Base-by-base conservation (phyloP, 2,329 filamentous ascomycete genomes). In the Mollisiaceae sp. region DNA sequence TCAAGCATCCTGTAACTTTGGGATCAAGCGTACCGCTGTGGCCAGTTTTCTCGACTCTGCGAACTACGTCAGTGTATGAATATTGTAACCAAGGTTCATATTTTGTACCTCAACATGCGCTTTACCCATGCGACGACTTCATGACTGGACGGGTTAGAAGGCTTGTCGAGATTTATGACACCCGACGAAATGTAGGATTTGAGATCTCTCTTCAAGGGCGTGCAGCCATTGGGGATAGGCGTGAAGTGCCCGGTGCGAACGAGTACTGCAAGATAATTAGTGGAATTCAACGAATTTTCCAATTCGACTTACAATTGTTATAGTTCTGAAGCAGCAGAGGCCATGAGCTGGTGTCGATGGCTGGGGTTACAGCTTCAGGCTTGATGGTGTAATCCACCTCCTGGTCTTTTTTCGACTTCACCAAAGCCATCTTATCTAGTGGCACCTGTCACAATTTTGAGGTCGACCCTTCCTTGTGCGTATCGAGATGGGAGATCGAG, bases 71-170 rank as follows among this genome's bases (percentile, higher is more conserved):
- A 69, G 59, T 60, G 45, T 73, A 41, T 70, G 15, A 22, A 63
- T 65, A 41, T 56, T 15, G 4, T 43, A 9, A 14, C n/a, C 20
- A 57, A 62, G 52, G 6, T 11, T 8, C 59, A 45, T 11, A 22
- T 60, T 38, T 32, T 81, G 70, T 87, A 93, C 91, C 91, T 90
- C 64, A 99, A 86, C 76, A 98, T 98, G 75, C 94, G 90, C 90
- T 99, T 99, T 74, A 98, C 91, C 95, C 95, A 99, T 72, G 95
- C 94, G 77, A 99, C 95, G 72, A 99, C 95, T 85, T 99, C 95
- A 86, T 99, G 95, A 76, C 91, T 95, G 72, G 94, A 97, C 62
- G 94, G 94, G 84, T 99, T 99, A 61, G 94, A 96, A 65, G 94
- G 95, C 84, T 97, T 97, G 83, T 96, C 92, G 74, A 97, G 89